Conservation (phyloP, 2,329 filamentous ascomycete species). For the Aspergillus chevalieri region DNA sequence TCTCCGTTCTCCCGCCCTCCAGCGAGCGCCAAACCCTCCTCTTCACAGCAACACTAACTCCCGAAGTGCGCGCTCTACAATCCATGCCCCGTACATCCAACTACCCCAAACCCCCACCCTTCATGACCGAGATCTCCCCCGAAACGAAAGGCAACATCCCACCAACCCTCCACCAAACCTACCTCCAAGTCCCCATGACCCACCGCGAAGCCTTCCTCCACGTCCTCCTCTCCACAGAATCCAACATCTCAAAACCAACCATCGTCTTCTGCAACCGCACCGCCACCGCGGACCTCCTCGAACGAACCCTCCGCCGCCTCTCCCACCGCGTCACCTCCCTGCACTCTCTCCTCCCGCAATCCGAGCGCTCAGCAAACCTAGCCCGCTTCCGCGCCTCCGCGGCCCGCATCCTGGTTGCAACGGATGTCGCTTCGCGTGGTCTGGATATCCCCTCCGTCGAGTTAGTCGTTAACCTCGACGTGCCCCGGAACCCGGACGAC, state of each 20-base stretch:
- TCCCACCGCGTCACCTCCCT: conserved; percentile 86
- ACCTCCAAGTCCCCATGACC: conserved; percentile 81
- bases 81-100: conserved; percentile 63
- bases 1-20: conserved; percentile 72
- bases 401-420: conserved; percentile 84
- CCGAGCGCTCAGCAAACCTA: conserved; percentile 78
- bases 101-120: conserved; percentile 62
- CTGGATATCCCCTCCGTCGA: conserved; percentile 90
- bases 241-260: conserved; percentile 66
- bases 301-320: conserved; percentile 78
- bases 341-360: conserved; percentile 80
- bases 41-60: conserved; percentile 92
- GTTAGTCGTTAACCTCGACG: conserved; percentile 89
- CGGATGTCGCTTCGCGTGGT: conserved; percentile 89
- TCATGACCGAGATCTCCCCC: conserved; percentile 79
- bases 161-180: conserved; percentile 71
- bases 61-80: conserved; percentile 83
- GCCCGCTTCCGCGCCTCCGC: conserved; percentile 85
- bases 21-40: conserved; percentile 81
- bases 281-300: conserved; percentile 77
- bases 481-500: conserved; percentile 92
- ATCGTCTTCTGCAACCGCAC: conserved; percentile 97
- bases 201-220: conserved; percentile 95
- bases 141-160: conserved; percentile 67
- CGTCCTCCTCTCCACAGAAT: conserved; percentile 72